These are phyloP conservation scores for Fusarium sp. DNA, from an alignment of 2,329 filamentous ascomycete genomes.

Conservation along the genomic window DNA sequence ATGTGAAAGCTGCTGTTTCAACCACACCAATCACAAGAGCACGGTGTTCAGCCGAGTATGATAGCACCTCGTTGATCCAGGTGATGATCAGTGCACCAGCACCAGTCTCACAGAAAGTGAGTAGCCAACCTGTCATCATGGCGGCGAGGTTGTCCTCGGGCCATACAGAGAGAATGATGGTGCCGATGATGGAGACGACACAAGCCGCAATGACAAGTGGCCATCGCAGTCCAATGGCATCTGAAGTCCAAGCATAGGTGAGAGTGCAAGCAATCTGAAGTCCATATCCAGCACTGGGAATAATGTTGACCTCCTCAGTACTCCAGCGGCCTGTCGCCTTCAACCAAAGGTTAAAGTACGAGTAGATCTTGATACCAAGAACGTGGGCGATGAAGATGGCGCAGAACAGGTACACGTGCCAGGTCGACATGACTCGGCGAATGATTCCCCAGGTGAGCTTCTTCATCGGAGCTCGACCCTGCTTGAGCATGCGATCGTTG, in stretches of 20 bases:
- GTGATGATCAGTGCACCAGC: conserved; percentile 54
- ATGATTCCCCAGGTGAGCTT: conserved; percentile 46
- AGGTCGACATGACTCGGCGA: conserved; percentile 45
- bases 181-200: conserved; percentile 49
- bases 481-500: conserved; percentile 45
- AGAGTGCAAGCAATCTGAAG: conserved; percentile 61
- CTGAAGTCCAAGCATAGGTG: conserved; percentile 67
- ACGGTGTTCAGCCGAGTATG: conserved; percentile 60
- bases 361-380: conserved; percentile 50
- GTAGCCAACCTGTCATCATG: conserved; percentile 53
- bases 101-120: conserved; percentile 51
- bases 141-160: conserved; percentile 48
- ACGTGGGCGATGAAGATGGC: conserved; percentile 50
- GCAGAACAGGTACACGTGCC: conserved; percentile 50
- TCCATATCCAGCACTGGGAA: conserved; percentile 57
- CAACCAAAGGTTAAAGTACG: conserved; percentile 51
- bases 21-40: conserved; percentile 63
- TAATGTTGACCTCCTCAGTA: conserved; percentile 61
- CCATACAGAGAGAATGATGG: conserved; percentile 50
- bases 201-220: conserved; percentile 65
- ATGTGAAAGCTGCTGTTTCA: conserved; percentile 58
- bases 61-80: conserved; percentile 61
- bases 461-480: conserved; percentile 47
- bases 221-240: conserved; percentile 64
- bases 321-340: conserved; percentile 48